A percentile compares a stretch with the other conserved stretches of the same genome.
phyloP scores from a whole-genome alignment of 352 stramenopile species.

The Globisporangium irregulare region DNA sequence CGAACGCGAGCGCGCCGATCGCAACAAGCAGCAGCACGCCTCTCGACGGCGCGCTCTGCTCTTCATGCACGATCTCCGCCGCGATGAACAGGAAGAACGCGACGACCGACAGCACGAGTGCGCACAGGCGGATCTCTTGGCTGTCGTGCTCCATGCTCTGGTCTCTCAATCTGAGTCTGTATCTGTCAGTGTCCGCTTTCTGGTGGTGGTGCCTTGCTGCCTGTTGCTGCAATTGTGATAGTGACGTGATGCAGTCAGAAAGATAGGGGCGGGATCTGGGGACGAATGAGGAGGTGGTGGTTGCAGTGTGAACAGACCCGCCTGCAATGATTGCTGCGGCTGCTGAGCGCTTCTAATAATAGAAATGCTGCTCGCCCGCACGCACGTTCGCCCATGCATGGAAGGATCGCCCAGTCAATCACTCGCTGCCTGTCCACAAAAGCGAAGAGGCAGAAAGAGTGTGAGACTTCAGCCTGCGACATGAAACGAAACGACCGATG shows the following conservation, averaged over 20 bases:
- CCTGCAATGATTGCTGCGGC: neutral
- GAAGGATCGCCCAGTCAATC: neutral
- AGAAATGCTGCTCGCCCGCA: neutral
- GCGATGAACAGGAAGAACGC: constrained; percentile 65
- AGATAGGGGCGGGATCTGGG: neutral
- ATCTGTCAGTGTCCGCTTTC: neutral
- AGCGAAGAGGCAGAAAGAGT: neutral
- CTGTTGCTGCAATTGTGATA: neutral
- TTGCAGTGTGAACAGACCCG: neutral
- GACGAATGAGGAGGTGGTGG: neutral
- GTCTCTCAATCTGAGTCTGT: neutral
- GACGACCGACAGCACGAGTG: constrained; percentile 48
- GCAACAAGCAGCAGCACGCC: constrained; percentile 45
- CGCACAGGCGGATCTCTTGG: constrained; percentile 48
- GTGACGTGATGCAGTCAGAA: constrained; percentile 5
- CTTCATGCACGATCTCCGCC: constrained; percentile 41
- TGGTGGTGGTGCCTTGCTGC: neutral
- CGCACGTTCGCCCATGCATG: neutral
- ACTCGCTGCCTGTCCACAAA: neutral
- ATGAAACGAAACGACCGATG: neutral
- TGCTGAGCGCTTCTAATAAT: neutral
- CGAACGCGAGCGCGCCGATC: constrained; percentile 45
- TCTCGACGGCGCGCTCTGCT: constrained; percentile 19
- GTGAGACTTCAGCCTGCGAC: neutral
- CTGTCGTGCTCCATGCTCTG: constrained; percentile 35